Base-by-base conservation (phyloP, 306 rosid genomes). In the Castanea crenata region DNA sequence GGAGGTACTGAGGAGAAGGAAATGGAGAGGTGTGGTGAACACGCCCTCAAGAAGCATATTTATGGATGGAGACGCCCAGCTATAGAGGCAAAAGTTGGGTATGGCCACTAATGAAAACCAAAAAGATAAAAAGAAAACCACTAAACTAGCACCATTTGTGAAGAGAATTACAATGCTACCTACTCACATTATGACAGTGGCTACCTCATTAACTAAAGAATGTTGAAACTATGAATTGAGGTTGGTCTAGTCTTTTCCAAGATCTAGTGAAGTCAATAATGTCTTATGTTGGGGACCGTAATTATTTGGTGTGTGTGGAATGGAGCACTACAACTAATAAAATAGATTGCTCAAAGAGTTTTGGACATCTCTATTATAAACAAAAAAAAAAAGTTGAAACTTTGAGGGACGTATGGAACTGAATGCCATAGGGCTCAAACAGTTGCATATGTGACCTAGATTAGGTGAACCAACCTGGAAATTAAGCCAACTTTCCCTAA, bases 1-100 rank as follows among this genome's bases (percentile, higher is more conserved):
- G 69, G 38, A 63, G 55, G 27, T 56, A 35, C 70, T 18, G 59
- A 44, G 32, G 69, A 44, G 32, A 62, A 49, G 65, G 75, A 56
- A 31, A 58, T 83, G 86, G 61, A 69, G 57, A 80, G 91, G 90
- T 89, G 97, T 90, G 97, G 86, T 81, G 75, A 83, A 95, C 99
- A 86, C 95, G 91, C 91, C 71, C 56, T 51, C 56, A 21, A 71
- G 70, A 55, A 82, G 87, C 88, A 83, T 90, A 92, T 91, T 92
- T 92, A 95, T 90, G 83, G 91, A 84, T 83, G 83, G 83, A 76
- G 35, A 32, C 41, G n/a, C 71, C 59, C 62, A 44, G 54, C 41
- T 76, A 64, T 69, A 23, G 87, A 78, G 77, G 82, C 82, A 78
- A 81, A 61, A 51, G 88, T 86, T 86, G 94, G 93, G 78, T 81